Base-by-base conservation (phyloP, 495 filamentous ascomycete species). In the Penicillium argentinense region DNA sequence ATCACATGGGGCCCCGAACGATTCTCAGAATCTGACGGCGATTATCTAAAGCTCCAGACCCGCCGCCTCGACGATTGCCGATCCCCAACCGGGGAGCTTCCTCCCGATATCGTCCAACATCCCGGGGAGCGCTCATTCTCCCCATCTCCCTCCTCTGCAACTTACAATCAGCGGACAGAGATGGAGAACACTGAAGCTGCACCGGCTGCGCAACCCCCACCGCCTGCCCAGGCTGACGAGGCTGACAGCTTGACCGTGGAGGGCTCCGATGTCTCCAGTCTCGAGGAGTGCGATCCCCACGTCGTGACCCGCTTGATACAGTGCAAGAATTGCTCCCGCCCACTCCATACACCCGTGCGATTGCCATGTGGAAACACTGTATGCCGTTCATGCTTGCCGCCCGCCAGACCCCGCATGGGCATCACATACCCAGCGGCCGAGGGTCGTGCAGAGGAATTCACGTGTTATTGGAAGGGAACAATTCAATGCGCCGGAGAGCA, bases 311-410 rank as follows among this genome's bases (percentile, higher is more conserved):
- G 81, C 25, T 65, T 89, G 21, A 69, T 91, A 13, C 87, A 92
- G 63, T 96, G 91, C 61, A 72, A 76, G 16, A 67, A 77, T 51
- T 96, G 91, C 62, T 88, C 86, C 9, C 70, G 67, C 11, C 87
- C 85, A 2, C 70, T 92, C 3, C 74, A 66, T 22, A 71, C 76
- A 0, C 89, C 91, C 9, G 71, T 88, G 32, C 88, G 87, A 3
- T 70, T 97, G 13, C 91, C 91, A 2, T 97, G 91, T 59, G 91
- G 91, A 3, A 81, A 86, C 60, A 79, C 85, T 5, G 53, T 95
- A 5, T 97, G 91, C 67, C 81, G 78, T 47, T 59, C 58, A 13
- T 97, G 91, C 66, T 68, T 96, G 2, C 91, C 91, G 5, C 62
- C 76, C 23, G 56, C 80, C 4, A 78, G 81, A 51, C 55, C 64